phyloP scores from a whole-genome alignment of 2,329 filamentous ascomycete species.

The Pestalotiopsis sp. region DNA sequence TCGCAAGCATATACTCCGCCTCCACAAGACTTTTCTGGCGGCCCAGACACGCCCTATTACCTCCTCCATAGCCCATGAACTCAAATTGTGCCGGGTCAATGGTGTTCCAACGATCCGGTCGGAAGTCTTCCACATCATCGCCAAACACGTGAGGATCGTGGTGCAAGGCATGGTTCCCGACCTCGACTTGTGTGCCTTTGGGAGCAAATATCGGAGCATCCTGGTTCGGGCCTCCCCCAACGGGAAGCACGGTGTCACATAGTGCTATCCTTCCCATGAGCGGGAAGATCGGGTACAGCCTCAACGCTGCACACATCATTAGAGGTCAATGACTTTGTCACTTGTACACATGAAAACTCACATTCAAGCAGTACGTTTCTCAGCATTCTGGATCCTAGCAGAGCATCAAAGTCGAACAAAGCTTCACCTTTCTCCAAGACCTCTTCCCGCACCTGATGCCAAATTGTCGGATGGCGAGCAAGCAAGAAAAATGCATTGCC shows the following conservation, averaged over 20 bases:
- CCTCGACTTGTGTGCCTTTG: constrained; percentile 5
- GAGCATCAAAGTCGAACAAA: not conserved
- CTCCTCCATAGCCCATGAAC: constrained; percentile 16
- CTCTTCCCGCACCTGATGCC: not conserved
- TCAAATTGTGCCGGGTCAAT: constrained; percentile 15
- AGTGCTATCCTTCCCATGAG: constrained; percentile 14
- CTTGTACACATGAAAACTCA: not conserved
- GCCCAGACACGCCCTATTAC: constrained; percentile 11
- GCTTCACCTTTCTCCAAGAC: not conserved
- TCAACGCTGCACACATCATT: not conserved
- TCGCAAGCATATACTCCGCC: constrained; percentile 11
- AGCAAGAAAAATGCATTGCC: not conserved
- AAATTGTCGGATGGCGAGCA: not conserved
- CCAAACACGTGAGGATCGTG: not conserved
- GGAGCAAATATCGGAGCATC: constrained; percentile 12
- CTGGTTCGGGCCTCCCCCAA: constrained; percentile 11
- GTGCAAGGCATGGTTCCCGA: constrained; percentile 13
- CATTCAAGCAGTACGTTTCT: not conserved
- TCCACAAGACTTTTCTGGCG: constrained; percentile 13
- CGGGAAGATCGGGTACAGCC: not conserved
- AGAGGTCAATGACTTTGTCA: not conserved
- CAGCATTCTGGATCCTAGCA: not conserved
- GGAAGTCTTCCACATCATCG: constrained; percentile 9
- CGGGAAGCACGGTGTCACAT: constrained; percentile 12
- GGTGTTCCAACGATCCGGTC: constrained; percentile 16